These are phyloP conservation scores for Raffaelea arxii DNA, from an alignment of 2,329 filamentous ascomycete species.

Conservation along the genomic window DNA sequence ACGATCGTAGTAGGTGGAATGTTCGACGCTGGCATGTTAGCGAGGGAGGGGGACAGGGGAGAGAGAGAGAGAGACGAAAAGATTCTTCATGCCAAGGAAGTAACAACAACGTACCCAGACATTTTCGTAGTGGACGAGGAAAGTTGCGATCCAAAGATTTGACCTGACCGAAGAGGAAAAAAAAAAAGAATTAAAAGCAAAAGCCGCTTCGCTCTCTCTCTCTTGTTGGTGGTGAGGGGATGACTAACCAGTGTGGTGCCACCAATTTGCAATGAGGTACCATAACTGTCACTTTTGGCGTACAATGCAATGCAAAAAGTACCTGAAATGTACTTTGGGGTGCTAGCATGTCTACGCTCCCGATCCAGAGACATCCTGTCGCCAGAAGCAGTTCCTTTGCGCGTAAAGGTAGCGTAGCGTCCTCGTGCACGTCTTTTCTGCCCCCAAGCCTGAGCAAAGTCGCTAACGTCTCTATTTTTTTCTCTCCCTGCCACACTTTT, in stretches of 20 bases:
- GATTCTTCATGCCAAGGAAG: too few relatives aligned
- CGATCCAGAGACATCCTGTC: neutral
- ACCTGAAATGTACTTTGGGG: neutral
- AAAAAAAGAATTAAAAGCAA: neutral
- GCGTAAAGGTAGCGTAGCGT: too few relatives aligned
- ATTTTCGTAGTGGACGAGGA: too few relatives aligned
- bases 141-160: neutral
- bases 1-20: slow-evolving; percentile 80
- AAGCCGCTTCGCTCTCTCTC: too few relatives aligned
- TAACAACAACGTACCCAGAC: neutral
- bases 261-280: neutral
- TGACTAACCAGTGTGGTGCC: neutral
- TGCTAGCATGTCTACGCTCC: neutral
- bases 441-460: too few relatives aligned
- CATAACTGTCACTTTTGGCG: too few relatives aligned
- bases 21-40: slow-evolving; percentile 28
- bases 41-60: neutral
- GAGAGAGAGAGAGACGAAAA: too few relatives aligned
- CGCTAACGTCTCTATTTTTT: too few relatives aligned
- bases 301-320: neutral
- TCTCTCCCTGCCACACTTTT: too few relatives aligned
- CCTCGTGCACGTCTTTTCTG: too few relatives aligned
- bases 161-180: neutral
- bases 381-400: neutral
- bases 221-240: too few relatives aligned